Percentiles rank a stretch among this genome's conserved stretches.
phyloP scores from a whole-genome alignment of 345 rosid genomes.

The Eutrema japonicum region DNA sequence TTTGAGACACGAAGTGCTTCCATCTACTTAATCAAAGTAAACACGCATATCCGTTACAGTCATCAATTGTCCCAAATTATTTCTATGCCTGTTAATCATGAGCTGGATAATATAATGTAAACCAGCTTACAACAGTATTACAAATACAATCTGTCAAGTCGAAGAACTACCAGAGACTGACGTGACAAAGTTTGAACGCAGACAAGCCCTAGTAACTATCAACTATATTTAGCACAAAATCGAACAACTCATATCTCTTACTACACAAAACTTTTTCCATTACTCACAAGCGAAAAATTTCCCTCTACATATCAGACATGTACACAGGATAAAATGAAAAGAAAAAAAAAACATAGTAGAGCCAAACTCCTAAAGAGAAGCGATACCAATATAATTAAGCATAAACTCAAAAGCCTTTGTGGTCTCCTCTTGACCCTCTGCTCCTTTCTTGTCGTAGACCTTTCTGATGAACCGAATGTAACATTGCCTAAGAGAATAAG shows the following conservation, averaged over 20 bases:
- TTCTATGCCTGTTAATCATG: neutral
- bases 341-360: neutral
- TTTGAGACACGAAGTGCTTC: neutral
- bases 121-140: neutral
- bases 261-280: slow-evolving; percentile 11
- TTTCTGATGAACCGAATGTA: slow-evolving; percentile 92
- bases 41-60: slow-evolving; percentile 19
- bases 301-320: slow-evolving; percentile 12
- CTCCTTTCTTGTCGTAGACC: slow-evolving; percentile 87
- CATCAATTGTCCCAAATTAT: neutral
- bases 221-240: neutral
- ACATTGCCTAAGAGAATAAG: slow-evolving; percentile 64
- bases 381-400: slow-evolving; percentile 83
- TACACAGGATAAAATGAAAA: slow-evolving; percentile 19
- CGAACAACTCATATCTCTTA: slow-evolving; percentile 9
- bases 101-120: slow-evolving; percentile 7
- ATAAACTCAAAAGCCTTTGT: slow-evolving; percentile 89
- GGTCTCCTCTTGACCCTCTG: slow-evolving; percentile 92
- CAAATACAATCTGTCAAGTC: slow-evolving; percentile 18
- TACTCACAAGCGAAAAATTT: neutral
- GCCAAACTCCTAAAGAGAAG: slow-evolving; percentile 30
- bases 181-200: neutral
- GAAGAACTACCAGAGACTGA: slow-evolving; percentile 21
- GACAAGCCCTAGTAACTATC: slow-evolving; percentile 1
- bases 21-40: slow-evolving; percentile 5